Percentiles rank a stretch among this genome's conserved stretches.
Evolutionary conservation across 345 rosid species (phyloP).

Genomic region (Acer yangbiense): DNA sequence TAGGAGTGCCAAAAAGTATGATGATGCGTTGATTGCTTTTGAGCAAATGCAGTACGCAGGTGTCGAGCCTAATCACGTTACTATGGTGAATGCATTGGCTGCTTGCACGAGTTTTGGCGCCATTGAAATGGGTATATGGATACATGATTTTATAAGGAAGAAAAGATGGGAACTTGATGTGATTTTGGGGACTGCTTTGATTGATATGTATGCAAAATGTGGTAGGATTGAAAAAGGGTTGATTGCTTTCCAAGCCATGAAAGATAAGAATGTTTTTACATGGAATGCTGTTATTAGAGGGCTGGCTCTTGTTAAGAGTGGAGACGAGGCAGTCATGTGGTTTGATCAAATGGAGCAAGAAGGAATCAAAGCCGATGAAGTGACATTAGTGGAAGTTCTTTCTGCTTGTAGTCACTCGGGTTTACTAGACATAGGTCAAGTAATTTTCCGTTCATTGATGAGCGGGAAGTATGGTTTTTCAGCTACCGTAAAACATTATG

Average conservation of each 20-base stretch:
- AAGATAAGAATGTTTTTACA: slow-evolving; percentile 43
- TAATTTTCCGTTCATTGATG: slow-evolving; percentile 44
- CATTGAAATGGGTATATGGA: slow-evolving; percentile 56
- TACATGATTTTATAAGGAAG: slow-evolving; percentile 48
- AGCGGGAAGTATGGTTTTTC: slow-evolving; percentile 46
- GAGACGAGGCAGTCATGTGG: slow-evolving; percentile 49
- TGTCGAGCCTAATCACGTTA: slow-evolving; percentile 52
- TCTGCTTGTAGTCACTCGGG: slow-evolving; percentile 61
- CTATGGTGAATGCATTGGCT: slow-evolving; percentile 59
- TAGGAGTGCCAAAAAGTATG: slow-evolving; percentile 31
- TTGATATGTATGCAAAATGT: slow-evolving; percentile 57
- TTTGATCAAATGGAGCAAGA: slow-evolving; percentile 48
- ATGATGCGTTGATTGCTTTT: slow-evolving; percentile 51
- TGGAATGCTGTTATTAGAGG: slow-evolving; percentile 61
- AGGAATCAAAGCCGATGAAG: slow-evolving; percentile 43
- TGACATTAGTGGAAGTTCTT: slow-evolving; percentile 51
- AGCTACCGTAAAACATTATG: slow-evolving; percentile 50
- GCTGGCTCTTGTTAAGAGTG: slow-evolving; percentile 46
- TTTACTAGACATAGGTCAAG: slow-evolving; percentile 36
- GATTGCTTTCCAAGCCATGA: slow-evolving; percentile 43
- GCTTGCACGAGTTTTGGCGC: slow-evolving; percentile 49
- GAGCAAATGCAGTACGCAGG: slow-evolving; percentile 52
- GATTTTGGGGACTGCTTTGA: slow-evolving; percentile 53
- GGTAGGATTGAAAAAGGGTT: slow-evolving; percentile 51
- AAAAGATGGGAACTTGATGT: slow-evolving; percentile 58